Percentiles rank a stretch among this genome's conserved stretches.
Evolutionary conservation across 768 basidiomycete species (phyloP).

Genomic region (Boletus subcaerulescens): DNA sequence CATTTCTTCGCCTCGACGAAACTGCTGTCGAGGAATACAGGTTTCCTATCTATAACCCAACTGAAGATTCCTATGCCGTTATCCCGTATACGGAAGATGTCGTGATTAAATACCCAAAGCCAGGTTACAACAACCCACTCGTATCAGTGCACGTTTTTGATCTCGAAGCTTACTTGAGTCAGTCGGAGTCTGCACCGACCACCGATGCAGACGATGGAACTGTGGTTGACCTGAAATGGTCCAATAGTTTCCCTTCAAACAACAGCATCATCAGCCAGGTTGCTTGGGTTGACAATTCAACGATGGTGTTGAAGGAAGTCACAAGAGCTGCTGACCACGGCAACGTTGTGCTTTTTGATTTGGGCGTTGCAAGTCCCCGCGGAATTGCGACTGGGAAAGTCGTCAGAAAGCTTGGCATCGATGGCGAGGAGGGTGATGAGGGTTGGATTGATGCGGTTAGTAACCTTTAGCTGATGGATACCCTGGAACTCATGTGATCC

Average conservation of each 20-base stretch:
- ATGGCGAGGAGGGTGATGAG: slow-evolving; percentile 84
- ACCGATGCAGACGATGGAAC: slow-evolving; percentile 36
- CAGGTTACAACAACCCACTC: slow-evolving; percentile 85
- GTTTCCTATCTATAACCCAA: slow-evolving; percentile 92
- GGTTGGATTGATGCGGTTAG: slow-evolving; percentile 93
- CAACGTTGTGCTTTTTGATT: slow-evolving; percentile 74
- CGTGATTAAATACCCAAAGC: slow-evolving; percentile 83
- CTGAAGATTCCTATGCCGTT: slow-evolving; percentile 61
- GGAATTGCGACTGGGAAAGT: slow-evolving; percentile 45
- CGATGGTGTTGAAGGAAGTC: slow-evolving; percentile 81
- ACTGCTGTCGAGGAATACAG: slow-evolving; percentile 80
- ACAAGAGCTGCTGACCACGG: slow-evolving; percentile 82
- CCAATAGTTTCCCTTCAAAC: slow-evolving; percentile 47
- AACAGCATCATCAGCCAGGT: slow-evolving; percentile 81
- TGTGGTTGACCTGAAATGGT: slow-evolving; percentile 67
- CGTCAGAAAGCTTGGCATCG: slow-evolving; percentile 73
- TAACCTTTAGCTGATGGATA: slow-evolving; percentile 13
- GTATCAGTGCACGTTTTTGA: slow-evolving; percentile 85
- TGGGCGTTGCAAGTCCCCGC: slow-evolving; percentile 30
- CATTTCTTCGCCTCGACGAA: slow-evolving; percentile 88
- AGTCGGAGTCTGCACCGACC: slow-evolving; percentile 25
- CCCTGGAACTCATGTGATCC: slow-evolving; percentile 11
- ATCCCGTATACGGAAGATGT: slow-evolving; percentile 70
- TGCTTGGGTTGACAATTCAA: slow-evolving; percentile 77
- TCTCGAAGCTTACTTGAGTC: slow-evolving; percentile 50